Evolutionary conservation across 2,329 filamentous ascomycete species (phyloP).

Genomic region (Karstenula rhodostoma): DNA sequence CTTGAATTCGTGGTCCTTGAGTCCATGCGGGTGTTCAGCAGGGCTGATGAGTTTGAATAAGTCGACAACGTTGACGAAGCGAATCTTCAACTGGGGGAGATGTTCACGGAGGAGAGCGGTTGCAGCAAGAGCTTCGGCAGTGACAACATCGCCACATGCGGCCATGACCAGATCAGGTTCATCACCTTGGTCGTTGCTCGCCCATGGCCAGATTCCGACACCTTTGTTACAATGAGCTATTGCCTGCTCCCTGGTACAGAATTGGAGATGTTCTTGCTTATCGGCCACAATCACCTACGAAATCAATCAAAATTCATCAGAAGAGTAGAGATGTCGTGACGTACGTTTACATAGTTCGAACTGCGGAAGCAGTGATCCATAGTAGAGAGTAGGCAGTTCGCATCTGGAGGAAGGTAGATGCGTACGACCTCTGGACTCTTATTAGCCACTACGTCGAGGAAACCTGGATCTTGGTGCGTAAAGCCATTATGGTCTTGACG

Average conservation of each 20-base stretch:
- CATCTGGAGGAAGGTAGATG: slow-evolving; percentile 82
- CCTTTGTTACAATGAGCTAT: slow-evolving; percentile 81
- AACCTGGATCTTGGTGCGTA: slow-evolving; percentile 81
- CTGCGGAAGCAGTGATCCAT: slow-evolving; percentile 79
- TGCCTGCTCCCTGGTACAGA: slow-evolving; percentile 75
- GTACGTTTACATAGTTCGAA: slow-evolving; percentile 77
- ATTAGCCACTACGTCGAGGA: slow-evolving; percentile 81
- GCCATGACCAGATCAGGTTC: slow-evolving; percentile 82
- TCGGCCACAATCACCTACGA: slow-evolving; percentile 71
- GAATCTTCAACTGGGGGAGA: slow-evolving; percentile 76
- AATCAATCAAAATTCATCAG: not conserved
- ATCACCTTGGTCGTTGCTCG: slow-evolving; percentile 71
- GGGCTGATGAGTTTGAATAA: slow-evolving; percentile 80
- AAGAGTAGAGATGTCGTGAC: not conserved
- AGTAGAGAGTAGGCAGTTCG: slow-evolving; percentile 77
- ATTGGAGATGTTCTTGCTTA: slow-evolving; percentile 81
- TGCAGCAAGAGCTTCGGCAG: slow-evolving; percentile 77
- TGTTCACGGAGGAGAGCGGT: slow-evolving; percentile 76
- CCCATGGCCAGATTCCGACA: slow-evolving; percentile 79
- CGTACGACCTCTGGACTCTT: slow-evolving; percentile 82
- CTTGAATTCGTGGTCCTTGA: slow-evolving; percentile 66
- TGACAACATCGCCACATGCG: slow-evolving; percentile 76
- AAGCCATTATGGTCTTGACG: slow-evolving; percentile 86
- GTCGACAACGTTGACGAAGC: slow-evolving; percentile 82
- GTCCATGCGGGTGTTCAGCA: slow-evolving; percentile 74